Evolutionary conservation across 1,284 basidiomycete genomes (phyloP), one percentile per base, ranked within the genome.

Genomic region (Boletus hoseneyae): DNA sequence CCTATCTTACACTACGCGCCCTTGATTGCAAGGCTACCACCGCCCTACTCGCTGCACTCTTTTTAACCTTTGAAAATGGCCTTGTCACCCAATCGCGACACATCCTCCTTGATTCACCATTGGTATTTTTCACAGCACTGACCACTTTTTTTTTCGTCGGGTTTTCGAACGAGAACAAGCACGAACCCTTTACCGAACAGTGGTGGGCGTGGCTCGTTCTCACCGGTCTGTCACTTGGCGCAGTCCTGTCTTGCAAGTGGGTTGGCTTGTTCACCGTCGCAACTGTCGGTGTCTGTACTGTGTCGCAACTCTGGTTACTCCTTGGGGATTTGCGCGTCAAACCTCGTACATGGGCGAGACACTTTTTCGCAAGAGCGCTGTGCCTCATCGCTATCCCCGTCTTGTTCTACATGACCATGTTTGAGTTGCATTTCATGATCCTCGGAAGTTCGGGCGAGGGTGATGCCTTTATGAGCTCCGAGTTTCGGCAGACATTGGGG

Each of bases 181-280:
- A 83, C 54, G 71, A 82, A 59, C 78, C 93, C 0, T 99, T 98
- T 69, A 88, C 90, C 0, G 72, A 79, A 7, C 70, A 73, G 3
- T 99, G 97, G 96, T 99, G 97, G 97, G 75, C 76, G 0, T 96
- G 93, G 85, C 85, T 99, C 19, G 71, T 79, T n/a, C 77, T 97
- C 36, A 90, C 92, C 0, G 97, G 97, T 33, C 73, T 94, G 16
- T 83, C 85, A 0, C 83, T 99, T 16, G 97, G 97, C 38, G 92
- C 93, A 2, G 93, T 97, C 35, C 82, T 90, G 39, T 90, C 86
- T 62, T 94, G 91, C 73, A 99, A 99, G 71, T 99, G 97, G 97
- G 96, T 99, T 46, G 97, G 97, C 7, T 76, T 99, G 30, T 98
- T 99, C 73, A 99, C 95, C n/a, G 93, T 99, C 59, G 93, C 95